Evolutionary conservation across 2,329 filamentous ascomycete genomes (phyloP).

Genomic region (Penicillium decumbens): DNA sequence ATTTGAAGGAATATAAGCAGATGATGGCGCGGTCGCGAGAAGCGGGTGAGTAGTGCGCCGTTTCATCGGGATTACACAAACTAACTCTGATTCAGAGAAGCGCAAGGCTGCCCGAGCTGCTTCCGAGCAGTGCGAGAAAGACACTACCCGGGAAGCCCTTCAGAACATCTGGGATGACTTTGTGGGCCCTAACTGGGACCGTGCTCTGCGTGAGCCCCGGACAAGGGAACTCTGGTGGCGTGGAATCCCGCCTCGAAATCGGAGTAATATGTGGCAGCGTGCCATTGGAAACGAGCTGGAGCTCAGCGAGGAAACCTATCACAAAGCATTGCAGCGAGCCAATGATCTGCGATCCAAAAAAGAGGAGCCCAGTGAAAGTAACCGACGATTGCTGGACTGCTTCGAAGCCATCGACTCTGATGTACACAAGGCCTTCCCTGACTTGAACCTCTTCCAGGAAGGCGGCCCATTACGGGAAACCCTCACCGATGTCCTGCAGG

Average conservation of each 20-base stretch:
- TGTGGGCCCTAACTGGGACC: conserved; percentile 57
- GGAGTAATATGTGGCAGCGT: conserved; percentile 56
- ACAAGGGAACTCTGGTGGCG: conserved; percentile 63
- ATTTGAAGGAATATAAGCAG: conserved; percentile 67
- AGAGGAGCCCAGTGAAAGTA: conserved; percentile 41
- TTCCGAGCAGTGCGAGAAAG: conserved; percentile 46
- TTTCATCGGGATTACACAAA: neutral
- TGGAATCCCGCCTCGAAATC: conserved; percentile 53
- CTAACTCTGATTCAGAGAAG: conserved; percentile 41
- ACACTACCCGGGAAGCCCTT: conserved; percentile 50
- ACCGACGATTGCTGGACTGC: conserved; percentile 48
- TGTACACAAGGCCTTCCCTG: conserved; percentile 53
- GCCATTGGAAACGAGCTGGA: conserved; percentile 60
- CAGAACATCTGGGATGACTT: conserved; percentile 60
- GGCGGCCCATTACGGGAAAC: conserved; percentile 52
- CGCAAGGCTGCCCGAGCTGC: conserved; percentile 48
- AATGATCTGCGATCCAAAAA: conserved; percentile 46
- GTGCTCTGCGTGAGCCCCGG: conserved; percentile 50
- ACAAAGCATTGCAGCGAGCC: conserved; percentile 54
- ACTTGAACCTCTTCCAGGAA: conserved; percentile 54
- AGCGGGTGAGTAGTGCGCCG: conserved; percentile 43
- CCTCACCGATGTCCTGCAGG: conserved; percentile 56
- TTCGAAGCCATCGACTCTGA: conserved; percentile 53
- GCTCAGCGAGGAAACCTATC: conserved; percentile 53
- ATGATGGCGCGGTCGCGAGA: conserved; percentile 62